Evolutionary conservation across 2,329 filamentous ascomycete species (phyloP), one percentile per base, ranked within the genome.

Genomic region (Nannizzia gypsea): DNA sequence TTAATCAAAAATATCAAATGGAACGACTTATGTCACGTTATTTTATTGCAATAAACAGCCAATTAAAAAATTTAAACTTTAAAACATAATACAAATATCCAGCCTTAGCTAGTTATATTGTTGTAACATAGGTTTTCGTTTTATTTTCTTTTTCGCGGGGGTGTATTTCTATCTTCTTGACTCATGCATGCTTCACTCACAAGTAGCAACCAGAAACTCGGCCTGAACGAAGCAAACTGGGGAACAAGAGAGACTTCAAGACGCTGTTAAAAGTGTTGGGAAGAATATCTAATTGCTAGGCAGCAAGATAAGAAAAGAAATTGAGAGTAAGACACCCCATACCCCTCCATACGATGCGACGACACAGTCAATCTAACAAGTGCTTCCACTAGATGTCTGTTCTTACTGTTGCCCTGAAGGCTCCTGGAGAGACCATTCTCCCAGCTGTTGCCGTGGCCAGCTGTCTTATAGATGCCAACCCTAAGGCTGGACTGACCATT

Each of bases 361-460:
- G 15, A 15, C 9, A 24, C 13, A 15, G 5, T 24, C 11, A 50
- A 24, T 26, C 58, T 62, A 38, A 60, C 55, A 34, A 55, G 11
- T 17, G 15, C 8, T 17, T 20, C 22, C 13, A n/a, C 4, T 40
- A 63, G 61, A 63, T 63, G 61, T 46, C 42, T 38, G 31, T 62
- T 28, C 62, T 66, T 26, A 65, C 62, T 0, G 63, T 65, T 56
- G 65, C 65, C 34, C 54, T 60, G 6, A 66, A 65, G 54, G 61
- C 63, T 3, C 64, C 64, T 54, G 56, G 44, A 26, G 61, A 63
- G 22, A 50, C 59, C 34, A 44, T 63, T 20, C 57, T 66, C 5
- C 64, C 65, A 13, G 57, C 59, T 28, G 61, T 64, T 36, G 61
- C 64, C 11, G 63, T 64, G 24, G 60, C 62, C 4, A 62, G 56